Base-by-base conservation (phyloP, 345 rosid species). In the Heritiera fomes region DNA sequence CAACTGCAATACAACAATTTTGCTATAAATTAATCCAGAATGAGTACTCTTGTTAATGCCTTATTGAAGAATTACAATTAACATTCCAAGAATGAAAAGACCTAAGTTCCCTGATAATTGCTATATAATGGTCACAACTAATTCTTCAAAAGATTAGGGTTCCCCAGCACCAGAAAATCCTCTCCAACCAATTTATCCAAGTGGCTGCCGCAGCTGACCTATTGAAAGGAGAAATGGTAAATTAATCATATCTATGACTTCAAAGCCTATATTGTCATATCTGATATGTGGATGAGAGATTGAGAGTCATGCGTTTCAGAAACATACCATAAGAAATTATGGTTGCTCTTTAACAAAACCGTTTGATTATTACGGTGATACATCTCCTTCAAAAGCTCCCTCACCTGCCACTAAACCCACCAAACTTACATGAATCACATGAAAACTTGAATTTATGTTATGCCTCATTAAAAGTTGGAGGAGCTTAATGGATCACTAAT, bases 391-490 rank as follows among this genome's bases (percentile, higher is more conserved):
- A 83, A 83, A 88, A 83, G 91, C 97, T 87, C 72, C 95, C 88
- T 81, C 80, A 90, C 91, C 96, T 91, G 96, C 94, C 88, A 84
- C 93, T 91, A 83, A 78, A 60, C 87, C 87, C 89, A 90, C 83
- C 88, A 89, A 80, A 77, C 85, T 86, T 77, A 80, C 75, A 82
- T 84, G 82, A 87, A 86, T 82, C 80, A 83, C 55, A 77, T 65
- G 77, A 73, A 82, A 76, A 83, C 80, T 60, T 11, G 50, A 80
- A 66, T 12, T 34, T 50, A 65, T 64, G 38, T 34, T 34, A 34
- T 34, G 38, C 38, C 77, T 69, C 13, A 56, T 67, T 83, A 38
- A 75, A 28, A 73, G 65, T 60, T 77, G 63, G 64, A 34, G 38
- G 38, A 63, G 79, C 75, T 75, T 69, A 64, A 75, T 13, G 69